A percentile compares a stretch with the other conserved stretches of the same genome.
Conservation (phyloP, 192 early-diverging fungal species). For the Podila epigama region DNA sequence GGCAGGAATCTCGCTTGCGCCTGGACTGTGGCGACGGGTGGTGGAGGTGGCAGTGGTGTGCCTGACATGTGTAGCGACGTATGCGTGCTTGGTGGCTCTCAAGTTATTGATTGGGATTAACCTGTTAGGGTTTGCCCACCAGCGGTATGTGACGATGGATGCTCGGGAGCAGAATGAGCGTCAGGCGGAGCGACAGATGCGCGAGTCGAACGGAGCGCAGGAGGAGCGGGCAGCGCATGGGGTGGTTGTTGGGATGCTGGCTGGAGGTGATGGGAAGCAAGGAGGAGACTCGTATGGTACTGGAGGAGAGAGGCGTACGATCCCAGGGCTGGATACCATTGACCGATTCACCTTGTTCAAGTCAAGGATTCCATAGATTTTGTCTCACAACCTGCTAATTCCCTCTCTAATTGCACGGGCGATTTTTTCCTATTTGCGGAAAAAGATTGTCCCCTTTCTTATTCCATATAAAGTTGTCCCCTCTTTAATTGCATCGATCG, state of each 20-base stretch:
- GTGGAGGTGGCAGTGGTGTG: constrained; percentile 56
- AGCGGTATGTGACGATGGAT: constrained; percentile 67
- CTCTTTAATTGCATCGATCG: neutral
- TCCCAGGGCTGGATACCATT: constrained; percentile 80
- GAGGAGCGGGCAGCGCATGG: constrained; percentile 51
- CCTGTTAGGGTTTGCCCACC: constrained; percentile 76
- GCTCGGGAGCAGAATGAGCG: constrained; percentile 52
- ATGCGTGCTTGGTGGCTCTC: constrained; percentile 62
- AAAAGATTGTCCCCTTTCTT: too few relatives aligned
- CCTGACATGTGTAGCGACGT: constrained; percentile 56
- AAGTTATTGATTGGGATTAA: constrained; percentile 82
- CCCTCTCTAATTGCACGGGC: too few relatives aligned
- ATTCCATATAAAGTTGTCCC: too few relatives aligned
- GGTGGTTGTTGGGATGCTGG: constrained; percentile 32
- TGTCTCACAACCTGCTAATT: too few relatives aligned
- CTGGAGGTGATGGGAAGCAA: constrained; percentile 34
- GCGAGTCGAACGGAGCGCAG: constrained; percentile 33
- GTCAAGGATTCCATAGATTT: constrained; percentile 81
- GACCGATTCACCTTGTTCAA: constrained; percentile 93
- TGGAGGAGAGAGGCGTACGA: constrained; percentile 57
- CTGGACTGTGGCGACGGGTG: constrained; percentile 24
- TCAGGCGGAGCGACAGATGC: constrained; percentile 53
- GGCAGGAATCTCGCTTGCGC: constrained; percentile 13
- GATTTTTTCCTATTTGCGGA: too few relatives aligned
- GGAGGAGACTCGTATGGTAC: constrained; percentile 34